These are phyloP conservation scores for Magnaporthales sp. DNA, from an alignment of 2,329 filamentous ascomycete genomes.

Conservation along the genomic window DNA sequence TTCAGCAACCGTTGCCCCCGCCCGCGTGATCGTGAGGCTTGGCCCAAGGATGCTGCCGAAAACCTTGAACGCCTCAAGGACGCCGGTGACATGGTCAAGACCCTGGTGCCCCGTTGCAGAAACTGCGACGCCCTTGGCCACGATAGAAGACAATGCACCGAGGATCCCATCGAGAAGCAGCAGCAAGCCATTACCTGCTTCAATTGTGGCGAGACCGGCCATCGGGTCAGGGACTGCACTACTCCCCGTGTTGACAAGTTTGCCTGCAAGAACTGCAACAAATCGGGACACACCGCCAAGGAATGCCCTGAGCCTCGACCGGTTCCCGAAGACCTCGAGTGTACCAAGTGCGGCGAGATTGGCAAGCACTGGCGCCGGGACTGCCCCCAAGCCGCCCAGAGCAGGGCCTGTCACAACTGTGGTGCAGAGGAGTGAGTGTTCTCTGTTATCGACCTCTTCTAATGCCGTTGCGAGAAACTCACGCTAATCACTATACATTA, in stretches of 20 bases:
- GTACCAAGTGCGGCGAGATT: slow-evolving; percentile 53
- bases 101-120: slow-evolving; percentile 48
- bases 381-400: slow-evolving; percentile 52
- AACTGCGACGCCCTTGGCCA: slow-evolving; percentile 62
- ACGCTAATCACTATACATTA: neutral
- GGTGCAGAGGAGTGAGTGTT: slow-evolving; percentile 36
- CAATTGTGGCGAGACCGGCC: slow-evolving; percentile 56
- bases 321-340: slow-evolving; percentile 54
- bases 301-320: slow-evolving; percentile 49
- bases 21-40: slow-evolving; percentile 48
- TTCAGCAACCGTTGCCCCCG: slow-evolving; percentile 48
- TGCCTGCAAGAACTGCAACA: slow-evolving; percentile 59
- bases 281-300: slow-evolving; percentile 39
- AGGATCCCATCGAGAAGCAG: slow-evolving; percentile 42
- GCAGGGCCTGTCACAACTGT: slow-evolving; percentile 53
- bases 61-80: slow-evolving; percentile 56
- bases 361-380: slow-evolving; percentile 55
- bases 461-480: neutral
- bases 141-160: slow-evolving; percentile 46
- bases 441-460: slow-evolving; percentile 14
- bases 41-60: slow-evolving; percentile 50
- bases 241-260: slow-evolving; percentile 54
- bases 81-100: slow-evolving; percentile 55
- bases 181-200: slow-evolving; percentile 45
- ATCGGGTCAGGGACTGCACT: slow-evolving; percentile 61